Conservation (phyloP, 805 yeast species). For the Cyberlindnera bimundalis region DNA sequence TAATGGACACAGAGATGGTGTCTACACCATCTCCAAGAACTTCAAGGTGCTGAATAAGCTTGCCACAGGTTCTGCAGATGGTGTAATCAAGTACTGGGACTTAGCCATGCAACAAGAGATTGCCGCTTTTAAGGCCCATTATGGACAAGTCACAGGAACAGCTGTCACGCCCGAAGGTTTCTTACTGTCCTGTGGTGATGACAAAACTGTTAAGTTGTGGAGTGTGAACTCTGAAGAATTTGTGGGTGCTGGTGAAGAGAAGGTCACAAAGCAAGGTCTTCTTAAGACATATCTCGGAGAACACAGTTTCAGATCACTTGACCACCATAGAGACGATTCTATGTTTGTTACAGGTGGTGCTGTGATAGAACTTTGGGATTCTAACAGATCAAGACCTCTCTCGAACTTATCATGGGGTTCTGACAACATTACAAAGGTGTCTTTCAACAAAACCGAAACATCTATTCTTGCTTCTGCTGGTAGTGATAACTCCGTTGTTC, state of each 20-base stretch:
- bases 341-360: conserved; percentile 92
- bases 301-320: conserved; percentile 79
- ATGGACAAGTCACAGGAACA: conserved; percentile 84
- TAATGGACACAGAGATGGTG: conserved; percentile 92
- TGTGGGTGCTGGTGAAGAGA: conserved; percentile 32
- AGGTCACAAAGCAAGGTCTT: conserved; percentile 46
- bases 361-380: conserved; percentile 88
- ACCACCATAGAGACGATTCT: conserved; percentile 74
- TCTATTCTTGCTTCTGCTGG: conserved; percentile 82
- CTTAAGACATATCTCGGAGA: conserved; percentile 79
- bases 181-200: conserved; percentile 84
- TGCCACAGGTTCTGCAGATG: conserved; percentile 95
- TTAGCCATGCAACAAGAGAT: conserved; percentile 72
- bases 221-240: conserved; percentile 59
- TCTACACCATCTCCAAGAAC: conserved; percentile 82
- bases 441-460: conserved; percentile 88
- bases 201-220: conserved; percentile 88
- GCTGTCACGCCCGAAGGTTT: conserved; percentile 53
- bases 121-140: conserved; percentile 81
- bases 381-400: conserved; percentile 70
- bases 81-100: conserved; percentile 92
- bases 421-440: conserved; percentile 78
- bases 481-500: conserved; percentile 83
- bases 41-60: conserved; percentile 63
- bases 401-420: conserved; percentile 93